Evolutionary conservation across 2,329 filamentous ascomycete genomes (phyloP).

Genomic region (Botrytis galanthina): DNA sequence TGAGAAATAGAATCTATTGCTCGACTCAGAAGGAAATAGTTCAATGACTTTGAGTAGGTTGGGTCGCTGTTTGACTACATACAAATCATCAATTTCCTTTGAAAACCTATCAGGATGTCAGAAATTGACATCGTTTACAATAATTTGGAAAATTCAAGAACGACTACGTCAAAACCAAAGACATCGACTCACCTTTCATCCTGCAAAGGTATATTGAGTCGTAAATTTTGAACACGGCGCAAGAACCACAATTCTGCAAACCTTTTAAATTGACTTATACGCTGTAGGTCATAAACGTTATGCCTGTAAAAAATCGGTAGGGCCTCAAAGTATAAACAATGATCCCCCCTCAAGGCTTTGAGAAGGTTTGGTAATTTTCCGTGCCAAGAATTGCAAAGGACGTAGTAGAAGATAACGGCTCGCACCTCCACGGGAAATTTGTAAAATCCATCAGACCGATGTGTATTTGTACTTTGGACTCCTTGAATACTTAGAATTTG

Average conservation of each 20-base stretch:
- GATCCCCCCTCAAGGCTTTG: neutral
- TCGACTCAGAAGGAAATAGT: neutral
- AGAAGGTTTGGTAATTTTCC: neutral
- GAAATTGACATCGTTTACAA: too few species aligned
- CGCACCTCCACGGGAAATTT: neutral
- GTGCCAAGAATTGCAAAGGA: neutral
- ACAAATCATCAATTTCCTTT: too few species aligned
- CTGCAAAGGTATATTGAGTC: neutral
- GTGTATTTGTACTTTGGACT: neutral
- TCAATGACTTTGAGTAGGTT: neutral
- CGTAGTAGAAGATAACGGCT: neutral
- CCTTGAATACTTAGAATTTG: neutral
- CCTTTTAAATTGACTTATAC: too few species aligned
- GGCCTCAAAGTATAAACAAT: neutral
- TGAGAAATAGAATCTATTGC: neutral
- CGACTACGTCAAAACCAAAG: neutral
- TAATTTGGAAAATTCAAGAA: neutral
- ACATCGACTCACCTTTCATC: neutral
- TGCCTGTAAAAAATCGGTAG: neutral
- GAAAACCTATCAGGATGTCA: neutral
- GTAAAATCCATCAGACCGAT: neutral
- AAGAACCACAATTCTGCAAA: neutral
- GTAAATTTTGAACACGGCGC: too few species aligned
- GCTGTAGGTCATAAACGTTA: too few species aligned
- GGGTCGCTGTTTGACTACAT: fast-evolving